Evolutionary conservation across 108 stramenopile species (phyloP), one percentile per base, ranked within the genome.

Genomic region (Ochromonas danica): DNA sequence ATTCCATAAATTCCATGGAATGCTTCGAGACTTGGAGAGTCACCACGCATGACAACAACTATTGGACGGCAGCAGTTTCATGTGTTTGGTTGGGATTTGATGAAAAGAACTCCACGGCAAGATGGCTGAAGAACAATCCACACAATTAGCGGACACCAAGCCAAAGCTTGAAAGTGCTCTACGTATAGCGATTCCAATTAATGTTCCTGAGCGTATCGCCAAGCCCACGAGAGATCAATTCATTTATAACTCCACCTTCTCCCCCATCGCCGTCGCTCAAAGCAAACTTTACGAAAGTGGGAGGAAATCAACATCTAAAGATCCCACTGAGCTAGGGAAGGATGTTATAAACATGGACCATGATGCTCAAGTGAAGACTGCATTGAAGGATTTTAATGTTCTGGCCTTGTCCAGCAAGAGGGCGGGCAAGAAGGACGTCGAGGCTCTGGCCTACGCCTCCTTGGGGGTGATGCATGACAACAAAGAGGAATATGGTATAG

Each of bases 391-490:
- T 82, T 87, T 83, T 80, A 45, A 33, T 33, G 74, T 78, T 25
- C 42, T 87, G 51, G 87, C 87, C 0, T 82, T 83, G 36, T 85
- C 85, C 0, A 81, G 80, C 42, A 82, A 80, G 57, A 78, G 87
- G 6, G 82, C 87, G 36, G 85, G 85, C 33, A 43, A 83, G 41
- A 71, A 40, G 31, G 81, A 87, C 43, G 83, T 77, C 62, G 87
- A 87, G 42, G 85, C 78, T 1, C 40, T 70, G 27, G 84, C 87
- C 1, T 71, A 85, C 51, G 83, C 65, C n/a, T 84, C 80, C 22
- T 67, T 83, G 0, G 87, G 83, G 0, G 83, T 87, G 1, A 74
- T 80, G 27, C 62, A 82, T 72, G 87, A 87, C 80, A 85, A 85
- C 63, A 71, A 83, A 71, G 83, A 84, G 25, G 71, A 83, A 45